phyloP scores from a whole-genome alignment of 441 rosid species.

The Dalechampia spathulata region DNA sequence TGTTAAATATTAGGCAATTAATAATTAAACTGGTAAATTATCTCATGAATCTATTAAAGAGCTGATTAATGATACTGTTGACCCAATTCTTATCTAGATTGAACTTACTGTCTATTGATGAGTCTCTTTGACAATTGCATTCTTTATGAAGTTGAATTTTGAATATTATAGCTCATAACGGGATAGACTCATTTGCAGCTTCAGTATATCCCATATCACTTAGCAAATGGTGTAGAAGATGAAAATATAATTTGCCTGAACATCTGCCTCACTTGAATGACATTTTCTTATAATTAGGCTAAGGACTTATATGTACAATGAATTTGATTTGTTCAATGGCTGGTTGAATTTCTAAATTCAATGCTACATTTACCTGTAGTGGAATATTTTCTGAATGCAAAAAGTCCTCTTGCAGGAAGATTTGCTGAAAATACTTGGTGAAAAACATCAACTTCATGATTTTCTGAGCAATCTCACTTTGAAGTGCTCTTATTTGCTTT shows the following conservation, averaged over 20 bases:
- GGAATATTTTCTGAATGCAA: background rate
- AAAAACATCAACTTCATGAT: slow-evolving; percentile 80
- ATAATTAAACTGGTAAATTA: no score
- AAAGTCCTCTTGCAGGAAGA: slow-evolving; percentile 61
- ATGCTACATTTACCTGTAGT: slow-evolving; percentile 4
- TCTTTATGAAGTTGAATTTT: no score
- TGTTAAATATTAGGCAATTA: no score
- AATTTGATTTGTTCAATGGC: background rate
- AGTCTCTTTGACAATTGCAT: no score
- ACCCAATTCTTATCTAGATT: no score
- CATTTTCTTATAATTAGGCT: background rate
- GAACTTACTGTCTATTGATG: no score
- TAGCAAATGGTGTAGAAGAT: no score
- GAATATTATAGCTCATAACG: no score
- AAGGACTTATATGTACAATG: background rate
- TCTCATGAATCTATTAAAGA: no score
- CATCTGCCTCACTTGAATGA: background rate
- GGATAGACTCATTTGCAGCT: no score
- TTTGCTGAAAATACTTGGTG: slow-evolving; percentile 86
- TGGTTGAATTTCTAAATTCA: background rate
- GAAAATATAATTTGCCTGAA: background rate
- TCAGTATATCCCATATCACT: no score
- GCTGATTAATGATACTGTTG: no score
- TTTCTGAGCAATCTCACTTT: slow-evolving; percentile 72
- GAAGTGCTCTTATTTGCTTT: slow-evolving; percentile 85